Evolutionary conservation across 805 yeast genomes (phyloP), one percentile per base, ranked within the genome.

Genomic region (Pichia kluyveri): DNA sequence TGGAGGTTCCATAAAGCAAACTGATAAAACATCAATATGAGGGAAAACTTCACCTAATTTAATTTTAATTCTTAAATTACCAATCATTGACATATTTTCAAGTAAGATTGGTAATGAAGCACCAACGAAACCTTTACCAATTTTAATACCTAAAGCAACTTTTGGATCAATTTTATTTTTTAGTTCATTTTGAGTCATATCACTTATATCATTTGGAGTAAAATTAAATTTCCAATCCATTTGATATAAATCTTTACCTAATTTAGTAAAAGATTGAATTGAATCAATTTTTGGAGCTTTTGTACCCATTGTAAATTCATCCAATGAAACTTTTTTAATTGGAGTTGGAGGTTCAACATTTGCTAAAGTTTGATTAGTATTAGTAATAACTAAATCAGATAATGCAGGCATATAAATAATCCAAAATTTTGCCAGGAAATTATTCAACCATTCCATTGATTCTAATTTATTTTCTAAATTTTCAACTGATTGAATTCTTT

Each of bases 211-310:
- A 62, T 79, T 83, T 40, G 95, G 95, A 43, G 90, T 76, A 60
- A 86, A 86, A 7, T 83, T 80, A 58, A 86, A 82, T 8, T 80
- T 79, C 90, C 91, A 84, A 63, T 83, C 90, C 91, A 85, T 82
- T 64, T 85, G 90, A 53, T 82, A 80, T 42, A 75, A 68, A 58
- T 82, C 81, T 39, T 73, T 72, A 37, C 86, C 89, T 53, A 76
- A 72, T 55, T 80, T 80, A 12, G 91, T 80, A 62, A 79, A 83
- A 4, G 93, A 81, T 60, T 80, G 81, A 60, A 86, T 79, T 44
- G 83, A 75, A 54, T 80, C 79, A 49, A 86, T 77, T 43, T 82
- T 71, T 44, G 95, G 95, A 17, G 95, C 82, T 58, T 86, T 86
- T 0, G 89, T 70, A 52, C 95, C 95, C 51, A 86, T 64, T 3